Evolutionary conservation across 192 early-diverging fungal genomes (phyloP), one percentile per base, ranked within the genome.

Genomic region (Entomortierella beljakovae): DNA sequence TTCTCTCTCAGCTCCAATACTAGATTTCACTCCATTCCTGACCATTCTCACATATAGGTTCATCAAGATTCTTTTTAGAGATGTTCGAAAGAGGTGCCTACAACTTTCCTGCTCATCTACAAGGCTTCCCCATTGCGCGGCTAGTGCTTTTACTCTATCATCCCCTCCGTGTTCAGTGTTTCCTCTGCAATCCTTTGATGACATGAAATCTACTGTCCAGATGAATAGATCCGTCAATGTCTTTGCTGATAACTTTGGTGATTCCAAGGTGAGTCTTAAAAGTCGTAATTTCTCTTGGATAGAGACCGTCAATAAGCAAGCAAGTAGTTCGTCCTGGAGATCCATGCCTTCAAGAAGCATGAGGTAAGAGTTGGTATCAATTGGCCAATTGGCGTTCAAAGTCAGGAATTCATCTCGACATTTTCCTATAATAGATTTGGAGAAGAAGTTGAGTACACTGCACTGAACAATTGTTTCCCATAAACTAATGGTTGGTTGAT

Each of bases 381-480:
- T n/a, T 26, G 22, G 25, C 75, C 75, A 79, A 2, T 26, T 34
- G 4, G 34, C 49, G 23, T 37, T 79, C n/a, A 79, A 38, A 1
- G 54, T 46, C 28, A 79, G 52, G 51, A 79, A 79, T 33, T 70
- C 61, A 23, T 79, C 75, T 20, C 15, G 10, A 15, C 75, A 79
- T 26, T 38, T 48, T 53, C 75, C 75, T 79, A 61, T 11, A 1
- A 22, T 6, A 10, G 35, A 42, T 49, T 33, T 16, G 2, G 13
- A 61, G 18, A 29, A 31, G 22, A 13, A 20, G 20, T 57, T 40
- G 16, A 25, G 31, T 40, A 53, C 6, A 22, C 43, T 42, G n/a
- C n/a, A 33, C 20, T 11, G 25, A 25, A 5, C 5, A 37, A 32
- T 10, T 32, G 9, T 32, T 25, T 56, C 13, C 25, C 7, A 22